Conservation (phyloP, 257 asterid species). For the Cordia subcordata region DNA sequence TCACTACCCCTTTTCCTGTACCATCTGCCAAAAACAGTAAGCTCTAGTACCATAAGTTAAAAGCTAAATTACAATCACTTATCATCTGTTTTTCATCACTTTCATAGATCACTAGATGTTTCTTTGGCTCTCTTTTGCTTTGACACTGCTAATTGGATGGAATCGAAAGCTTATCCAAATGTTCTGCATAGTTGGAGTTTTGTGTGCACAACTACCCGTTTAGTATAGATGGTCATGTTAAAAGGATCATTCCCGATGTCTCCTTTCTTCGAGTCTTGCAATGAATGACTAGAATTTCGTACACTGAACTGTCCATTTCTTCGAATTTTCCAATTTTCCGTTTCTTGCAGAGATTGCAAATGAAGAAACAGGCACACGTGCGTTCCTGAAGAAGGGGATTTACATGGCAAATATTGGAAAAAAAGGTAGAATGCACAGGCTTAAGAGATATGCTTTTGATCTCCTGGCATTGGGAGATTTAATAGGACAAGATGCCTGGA, state of each 20-base stretch:
- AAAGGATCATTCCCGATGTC: too few species aligned
- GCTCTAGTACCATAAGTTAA: slow-evolving; percentile 5
- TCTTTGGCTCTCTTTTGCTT: neutral
- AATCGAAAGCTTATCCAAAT: too few species aligned
- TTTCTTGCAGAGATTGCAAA: slow-evolving; percentile 46
- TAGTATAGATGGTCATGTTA: too few species aligned
- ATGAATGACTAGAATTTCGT: too few species aligned
- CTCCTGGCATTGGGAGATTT: slow-evolving; percentile 74
- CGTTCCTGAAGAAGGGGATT: slow-evolving; percentile 47
- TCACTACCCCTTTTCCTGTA: slow-evolving; percentile 53
- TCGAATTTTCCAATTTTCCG: too few species aligned
- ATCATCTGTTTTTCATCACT: too few species aligned
- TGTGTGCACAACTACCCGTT: too few species aligned
- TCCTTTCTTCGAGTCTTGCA: too few species aligned
- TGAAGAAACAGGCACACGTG: slow-evolving; percentile 63
- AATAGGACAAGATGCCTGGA: slow-evolving; percentile 67
- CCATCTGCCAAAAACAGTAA: slow-evolving; percentile 49
- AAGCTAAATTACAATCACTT: neutral
- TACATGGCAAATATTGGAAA: slow-evolving; percentile 65
- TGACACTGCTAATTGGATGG: neutral
- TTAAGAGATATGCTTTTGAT: slow-evolving; percentile 71
- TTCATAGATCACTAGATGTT: too few species aligned
- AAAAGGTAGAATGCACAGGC: slow-evolving; percentile 51
- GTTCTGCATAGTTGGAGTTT: too few species aligned
- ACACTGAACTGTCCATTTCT: too few species aligned